Evolutionary conservation across 2,329 filamentous ascomycete species (phyloP), one percentile per base, ranked within the genome.

Genomic region (Lachnellula subtilissima): DNA sequence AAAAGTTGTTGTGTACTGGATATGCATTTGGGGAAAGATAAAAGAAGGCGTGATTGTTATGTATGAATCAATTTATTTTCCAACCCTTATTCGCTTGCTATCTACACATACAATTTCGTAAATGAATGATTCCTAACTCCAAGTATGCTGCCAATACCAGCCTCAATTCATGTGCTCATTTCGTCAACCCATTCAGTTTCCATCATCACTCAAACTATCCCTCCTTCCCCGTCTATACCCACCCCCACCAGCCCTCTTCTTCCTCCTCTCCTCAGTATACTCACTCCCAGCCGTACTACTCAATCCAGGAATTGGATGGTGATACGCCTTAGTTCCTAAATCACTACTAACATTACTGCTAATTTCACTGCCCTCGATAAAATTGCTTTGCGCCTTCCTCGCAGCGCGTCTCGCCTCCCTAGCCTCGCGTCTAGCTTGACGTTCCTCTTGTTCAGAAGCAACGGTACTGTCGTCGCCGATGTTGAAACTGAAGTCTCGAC

Each of bases 241-340:
- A 32, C 58, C 58, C 11, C 55, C 59, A 32, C 58, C 59, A 53
- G 58, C 57, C 48, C 68, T 65, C 61, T 65, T 67, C 61, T 63
- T 61, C 51, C 67, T 50, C 40, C 64, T 65, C 55, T 69, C 66
- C 49, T 68, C 66, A 1, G 64, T 61, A 58, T 69, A 70, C 47
- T 67, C 67, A 25, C 60, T 67, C 23, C 58, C 60, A 3, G 53
- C 63, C 5, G 48, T 55, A 45, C 57, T 60, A 39, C 62, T 65
- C 52, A 72, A 46, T 0, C 67, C 70, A 12, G 70, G 69, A 58
- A 71, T 70, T 37, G 53, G 54, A 60, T 70, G 69, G 52, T 64
- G 64, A 60, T 72, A 72, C 17, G 53, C 66, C 62, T 71, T 71
- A 5, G 69, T 71, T 3, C 70, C 70, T 8, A 63, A 54, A 50